Base-by-base conservation (phyloP, 805 yeast species). In the Saccharomycopsis babjevae region DNA sequence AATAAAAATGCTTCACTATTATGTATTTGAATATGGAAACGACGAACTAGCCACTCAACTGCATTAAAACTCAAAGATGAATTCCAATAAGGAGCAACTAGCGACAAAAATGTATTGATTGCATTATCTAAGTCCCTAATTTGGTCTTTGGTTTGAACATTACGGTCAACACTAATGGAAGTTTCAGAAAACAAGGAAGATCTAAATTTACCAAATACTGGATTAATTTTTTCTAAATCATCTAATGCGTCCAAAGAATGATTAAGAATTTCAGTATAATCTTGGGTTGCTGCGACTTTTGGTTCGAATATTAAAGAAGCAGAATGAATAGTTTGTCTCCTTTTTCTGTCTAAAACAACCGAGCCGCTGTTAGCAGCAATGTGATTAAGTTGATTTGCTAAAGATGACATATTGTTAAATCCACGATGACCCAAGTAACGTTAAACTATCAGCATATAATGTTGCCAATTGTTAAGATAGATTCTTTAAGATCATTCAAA, bases 11-110 rank as follows among this genome's bases (percentile, higher is more conserved):
- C 70, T 71, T 93, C 98, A 0, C 91, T 75, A 68, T 88, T 90
- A 68, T 87, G 85, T 57, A 88, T 77, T 70, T 94, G 92, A 66
- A 90, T 83, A 69, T 90, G 85, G 76, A 85, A 94, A 67, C 98
- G 81, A 75, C 99, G 86, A 20, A 94, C 86, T 28, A 92, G 82
- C 99, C 99, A 94, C 76, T 94, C 99, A 13, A 90, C 77, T 5
- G 97, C 93, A 67, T 85, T 85, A 57, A 89, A 68, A 2, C 97
- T 80, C 28, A 96, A 89, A 25, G 84, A 79, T 59, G 91, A 74
- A 65, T 83, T 80, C 80, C 93, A 83, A 36, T 61, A 58, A 22
- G 65, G 63, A 4, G 59, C 64, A 10, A 85, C 77, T 66, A 93
- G 76, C 62, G 85, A 79, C 63, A 94, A 74, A 69, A 89, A 93